A percentile compares a stretch with the other conserved stretches of the same genome.
phyloP scores from a whole-genome alignment of 208 protist genomes.

The Herpetomonas samuelpessoai region DNA sequence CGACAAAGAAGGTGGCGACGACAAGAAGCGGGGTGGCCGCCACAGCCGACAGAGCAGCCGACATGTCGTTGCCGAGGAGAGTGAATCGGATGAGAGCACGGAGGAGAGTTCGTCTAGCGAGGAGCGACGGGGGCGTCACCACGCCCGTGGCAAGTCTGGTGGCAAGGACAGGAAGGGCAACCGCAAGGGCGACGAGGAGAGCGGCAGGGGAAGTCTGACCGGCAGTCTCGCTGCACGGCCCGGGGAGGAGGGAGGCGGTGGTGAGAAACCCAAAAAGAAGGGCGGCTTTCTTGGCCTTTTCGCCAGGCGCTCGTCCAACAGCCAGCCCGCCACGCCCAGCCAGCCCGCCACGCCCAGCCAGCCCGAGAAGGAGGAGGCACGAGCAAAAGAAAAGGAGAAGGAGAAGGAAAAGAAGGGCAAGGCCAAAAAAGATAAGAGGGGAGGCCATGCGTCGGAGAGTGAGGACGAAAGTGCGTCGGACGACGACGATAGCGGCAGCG shows the following conservation, averaged over 20 bases:
- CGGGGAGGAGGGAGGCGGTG: too few species aligned
- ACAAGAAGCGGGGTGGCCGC: too few species aligned
- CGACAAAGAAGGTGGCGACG: too few species aligned
- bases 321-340: neutral
- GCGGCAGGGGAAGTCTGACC: too few species aligned
- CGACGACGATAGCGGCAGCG: conserved; percentile 2
- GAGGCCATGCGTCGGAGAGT: too few species aligned
- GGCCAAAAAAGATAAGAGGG: neutral
- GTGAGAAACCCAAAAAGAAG: conserved; percentile 14
- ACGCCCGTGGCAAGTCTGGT: neutral
- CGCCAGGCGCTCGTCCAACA: neutral
- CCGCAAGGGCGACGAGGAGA: neutral
- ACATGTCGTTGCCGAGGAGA: too few species aligned
- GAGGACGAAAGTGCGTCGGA: conserved; percentile 1
- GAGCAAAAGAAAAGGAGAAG: neutral
- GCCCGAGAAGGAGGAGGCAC: neutral
- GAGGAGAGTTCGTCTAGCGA: too few species aligned
- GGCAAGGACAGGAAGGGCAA: neutral
- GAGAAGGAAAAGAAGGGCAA: conserved; percentile 3
- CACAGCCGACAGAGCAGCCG: too few species aligned
- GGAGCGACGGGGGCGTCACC: neutral
- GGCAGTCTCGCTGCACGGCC: too few species aligned
- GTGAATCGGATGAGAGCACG: too few species aligned
- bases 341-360: neutral
- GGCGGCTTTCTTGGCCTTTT: conserved; percentile 14